A percentile compares a stretch with the other conserved stretches of the same genome.
These are phyloP conservation scores for Ilex asprella DNA, from an alignment of 257 asterid genomes.

Conservation along the genomic window DNA sequence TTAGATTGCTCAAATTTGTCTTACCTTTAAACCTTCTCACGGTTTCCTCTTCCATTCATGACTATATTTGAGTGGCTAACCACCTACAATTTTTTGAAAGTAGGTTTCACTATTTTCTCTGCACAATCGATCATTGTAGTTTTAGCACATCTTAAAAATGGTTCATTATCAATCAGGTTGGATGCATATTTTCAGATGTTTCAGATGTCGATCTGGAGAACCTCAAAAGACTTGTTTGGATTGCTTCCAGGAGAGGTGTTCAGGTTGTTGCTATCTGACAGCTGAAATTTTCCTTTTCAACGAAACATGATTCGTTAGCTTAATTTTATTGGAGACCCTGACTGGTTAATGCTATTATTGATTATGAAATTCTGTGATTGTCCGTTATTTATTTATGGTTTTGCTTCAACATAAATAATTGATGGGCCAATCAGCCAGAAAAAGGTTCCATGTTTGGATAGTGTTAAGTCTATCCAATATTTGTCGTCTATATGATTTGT, in stretches of 20 bases:
- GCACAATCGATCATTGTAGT: background rate
- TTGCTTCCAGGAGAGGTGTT: constrained; percentile 50
- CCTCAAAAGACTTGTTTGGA: constrained; percentile 50
- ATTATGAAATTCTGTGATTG: too few relatives aligned
- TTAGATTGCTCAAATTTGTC: background rate
- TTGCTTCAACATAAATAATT: background rate
- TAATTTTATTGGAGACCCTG: background rate
- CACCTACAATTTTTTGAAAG: background rate
- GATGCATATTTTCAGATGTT: constrained; percentile 50
- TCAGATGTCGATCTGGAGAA: constrained; percentile 46
- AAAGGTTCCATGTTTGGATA: background rate
- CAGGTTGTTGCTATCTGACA: constrained; percentile 40
- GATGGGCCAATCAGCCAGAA: background rate
- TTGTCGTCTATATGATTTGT: constrained; percentile 12
- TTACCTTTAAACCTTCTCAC: too few relatives aligned
- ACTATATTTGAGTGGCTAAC: background rate
- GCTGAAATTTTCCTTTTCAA: constrained; percentile 2
- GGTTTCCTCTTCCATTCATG: too few relatives aligned
- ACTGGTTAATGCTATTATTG: too few relatives aligned
- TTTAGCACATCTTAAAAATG: constrained; percentile 7
- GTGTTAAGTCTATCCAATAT: background rate
- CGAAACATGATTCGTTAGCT: background rate
- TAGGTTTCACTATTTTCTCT: background rate
- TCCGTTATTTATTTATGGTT: too few relatives aligned
- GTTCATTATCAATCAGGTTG: constrained; percentile 53